Percentiles rank a stretch among this genome's conserved stretches.
These are phyloP conservation scores for Trichoderma breve DNA, from an alignment of 2,329 filamentous ascomycete genomes.

Conservation along the genomic window DNA sequence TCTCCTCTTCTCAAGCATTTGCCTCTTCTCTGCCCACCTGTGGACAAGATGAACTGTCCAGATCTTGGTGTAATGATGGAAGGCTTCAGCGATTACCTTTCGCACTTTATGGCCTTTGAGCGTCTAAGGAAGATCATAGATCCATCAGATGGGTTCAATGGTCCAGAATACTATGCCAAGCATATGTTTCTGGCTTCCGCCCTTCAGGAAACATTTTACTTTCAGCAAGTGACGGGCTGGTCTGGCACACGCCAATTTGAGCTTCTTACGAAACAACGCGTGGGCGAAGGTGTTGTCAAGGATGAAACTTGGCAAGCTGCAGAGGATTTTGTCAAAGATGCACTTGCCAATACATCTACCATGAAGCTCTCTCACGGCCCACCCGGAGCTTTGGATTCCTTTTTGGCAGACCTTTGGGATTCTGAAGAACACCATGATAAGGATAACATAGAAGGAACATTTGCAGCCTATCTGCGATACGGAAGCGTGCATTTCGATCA, in stretches of 20 bases:
- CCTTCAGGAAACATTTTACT: conserved; percentile 22
- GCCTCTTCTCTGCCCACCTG: background rate
- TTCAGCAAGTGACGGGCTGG: conserved; percentile 10
- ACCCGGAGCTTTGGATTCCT: conserved; percentile 26
- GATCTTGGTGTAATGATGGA: conserved; percentile 21
- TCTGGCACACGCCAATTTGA: conserved; percentile 26
- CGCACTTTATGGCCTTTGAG: conserved; percentile 31
- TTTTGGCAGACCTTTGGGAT: conserved; percentile 32
- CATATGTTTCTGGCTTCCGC: conserved; percentile 31
- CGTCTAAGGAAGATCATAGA: conserved; percentile 34
- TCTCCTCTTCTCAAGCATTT: conserved; percentile 29
- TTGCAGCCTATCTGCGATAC: conserved; percentile 37
- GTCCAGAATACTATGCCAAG: conserved; percentile 34
- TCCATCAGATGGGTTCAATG: conserved; percentile 36
- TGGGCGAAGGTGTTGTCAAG: conserved; percentile 24
- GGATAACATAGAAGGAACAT: conserved; percentile 34
- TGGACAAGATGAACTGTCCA: background rate
- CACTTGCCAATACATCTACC: conserved; percentile 33
- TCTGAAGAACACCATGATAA: conserved; percentile 32
- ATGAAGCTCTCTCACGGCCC: conserved; percentile 37
- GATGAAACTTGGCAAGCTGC: conserved; percentile 25
- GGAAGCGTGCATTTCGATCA: conserved; percentile 37
- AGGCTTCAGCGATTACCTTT: conserved; percentile 32
- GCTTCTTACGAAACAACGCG: conserved; percentile 23
- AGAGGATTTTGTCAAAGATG: conserved; percentile 29